phyloP scores from a whole-genome alignment of 2,329 filamentous ascomycete genomes.

The Xylaria sp. region DNA sequence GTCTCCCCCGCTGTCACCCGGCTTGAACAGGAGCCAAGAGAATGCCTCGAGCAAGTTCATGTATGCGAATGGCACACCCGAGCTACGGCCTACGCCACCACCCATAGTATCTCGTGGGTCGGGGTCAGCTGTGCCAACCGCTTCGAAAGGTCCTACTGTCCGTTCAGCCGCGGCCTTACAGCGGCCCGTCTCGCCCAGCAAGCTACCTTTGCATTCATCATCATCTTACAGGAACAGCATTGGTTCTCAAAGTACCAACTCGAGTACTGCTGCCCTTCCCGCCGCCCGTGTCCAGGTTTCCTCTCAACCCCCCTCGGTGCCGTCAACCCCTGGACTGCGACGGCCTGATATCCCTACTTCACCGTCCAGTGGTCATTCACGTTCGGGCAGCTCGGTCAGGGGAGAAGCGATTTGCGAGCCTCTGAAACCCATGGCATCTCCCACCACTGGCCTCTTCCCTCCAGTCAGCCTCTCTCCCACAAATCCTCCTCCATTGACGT shows the following conservation, averaged over 20 bases:
- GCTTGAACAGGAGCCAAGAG: slow-evolving; percentile 50
- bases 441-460: slow-evolving; percentile 47
- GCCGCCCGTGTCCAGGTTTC: slow-evolving; percentile 49
- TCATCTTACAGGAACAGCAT: slow-evolving; percentile 37
- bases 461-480: slow-evolving; percentile 48
- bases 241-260: slow-evolving; percentile 35
- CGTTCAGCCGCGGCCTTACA: slow-evolving; percentile 54
- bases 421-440: slow-evolving; percentile 46
- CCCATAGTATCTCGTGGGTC: slow-evolving; percentile 54
- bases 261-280: slow-evolving; percentile 23
- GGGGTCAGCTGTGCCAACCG: slow-evolving; percentile 58
- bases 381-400: slow-evolving; percentile 53
- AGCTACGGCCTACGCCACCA: slow-evolving; percentile 53
- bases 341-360: slow-evolving; percentile 57
- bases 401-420: slow-evolving; percentile 37
- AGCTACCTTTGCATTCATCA: slow-evolving; percentile 48
- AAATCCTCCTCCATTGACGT: slow-evolving; percentile 57
- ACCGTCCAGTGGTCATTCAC: slow-evolving; percentile 53
- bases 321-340: slow-evolving; percentile 51
- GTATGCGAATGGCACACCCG: slow-evolving; percentile 74
- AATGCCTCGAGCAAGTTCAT: slow-evolving; percentile 73
- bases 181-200: slow-evolving; percentile 64
- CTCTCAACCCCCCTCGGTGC: slow-evolving; percentile 53
- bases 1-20: slow-evolving; percentile 49
- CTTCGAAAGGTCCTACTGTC: slow-evolving; percentile 55